Evolutionary conservation across 2,329 filamentous ascomycete genomes (phyloP), one percentile per base, ranked within the genome.

Genomic region (Cadophora sp.): DNA sequence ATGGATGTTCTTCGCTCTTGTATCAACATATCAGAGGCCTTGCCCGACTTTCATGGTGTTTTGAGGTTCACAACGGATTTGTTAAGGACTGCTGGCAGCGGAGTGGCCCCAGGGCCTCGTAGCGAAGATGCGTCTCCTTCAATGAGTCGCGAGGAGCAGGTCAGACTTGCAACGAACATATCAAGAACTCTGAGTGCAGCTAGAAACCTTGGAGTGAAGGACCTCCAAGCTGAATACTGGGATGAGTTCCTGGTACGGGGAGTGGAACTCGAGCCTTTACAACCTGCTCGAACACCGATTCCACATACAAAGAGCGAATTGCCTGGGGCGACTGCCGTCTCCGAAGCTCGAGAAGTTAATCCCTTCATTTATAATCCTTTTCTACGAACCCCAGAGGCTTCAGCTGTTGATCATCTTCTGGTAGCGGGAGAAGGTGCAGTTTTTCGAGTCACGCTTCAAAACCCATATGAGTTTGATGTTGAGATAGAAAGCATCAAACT

Each of bases 301-400:
- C 85, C 90, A 6, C 92, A 94, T 75, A 82, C 80, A 22, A 83
- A 80, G 66, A 81, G 79, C 46, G 85, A 87, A 68, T 76, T 88
- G 48, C 81, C 83, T 56, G 78, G 77, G 14, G 78, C 81, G 11
- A 80, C 80, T 14, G 79, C 79, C 12, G 77, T 78, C 8, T 76
- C 75, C 9, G 77, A 77, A 51, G 77, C 82, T 50, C 80, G 80
- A 63, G 76, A 79, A 66, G 81, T 85, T 71, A 93, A 96, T 69
- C 96, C 96, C 0, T 97, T 99, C 74, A 92, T 99, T 67, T 97
- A 98, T 77, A 97, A 97, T 76, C 93, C 96, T 0, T 98, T 97
- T 76, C 81, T 94, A 24, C 93, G 94, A 79, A 85, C 85, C 64
- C 80, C 85, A 0, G 85, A 88, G 51, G 85, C 90, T 62, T 85